phyloP scores from a whole-genome alignment of 2,329 filamentous ascomycete genomes.

The Trichophyton mentagrophytes region DNA sequence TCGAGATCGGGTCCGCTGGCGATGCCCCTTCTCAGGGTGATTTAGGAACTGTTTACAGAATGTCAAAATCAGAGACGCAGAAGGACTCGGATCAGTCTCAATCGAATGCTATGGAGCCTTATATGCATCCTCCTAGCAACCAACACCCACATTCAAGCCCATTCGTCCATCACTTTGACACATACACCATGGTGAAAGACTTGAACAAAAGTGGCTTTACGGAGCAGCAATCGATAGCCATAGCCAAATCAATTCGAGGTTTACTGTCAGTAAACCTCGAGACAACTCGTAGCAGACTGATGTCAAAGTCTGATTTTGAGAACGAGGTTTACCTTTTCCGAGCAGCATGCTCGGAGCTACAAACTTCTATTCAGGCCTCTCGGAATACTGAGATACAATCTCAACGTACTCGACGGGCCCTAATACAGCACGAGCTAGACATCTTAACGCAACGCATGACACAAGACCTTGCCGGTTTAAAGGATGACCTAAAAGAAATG shows the following conservation, averaged over 20 bases:
- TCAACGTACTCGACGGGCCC: slow-evolving; percentile 67
- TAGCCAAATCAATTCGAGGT: slow-evolving; percentile 83
- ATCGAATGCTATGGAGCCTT: not conserved
- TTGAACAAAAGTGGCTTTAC: slow-evolving; percentile 61
- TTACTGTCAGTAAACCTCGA: slow-evolving; percentile 69
- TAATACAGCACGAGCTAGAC: slow-evolving; percentile 90
- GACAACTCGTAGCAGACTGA: slow-evolving; percentile 63
- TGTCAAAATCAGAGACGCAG: not conserved
- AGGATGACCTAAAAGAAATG: slow-evolving; percentile 86
- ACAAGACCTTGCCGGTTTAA: slow-evolving; percentile 68
- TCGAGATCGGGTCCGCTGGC: not conserved
- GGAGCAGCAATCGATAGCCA: slow-evolving; percentile 59
- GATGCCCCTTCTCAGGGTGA: not conserved
- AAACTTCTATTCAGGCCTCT: slow-evolving; percentile 71
- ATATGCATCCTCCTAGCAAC: not conserved
- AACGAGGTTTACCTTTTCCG: slow-evolving; percentile 92
- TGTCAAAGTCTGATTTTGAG: slow-evolving; percentile 84
- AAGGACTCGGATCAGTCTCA: not conserved
- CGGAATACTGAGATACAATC: slow-evolving; percentile 65
- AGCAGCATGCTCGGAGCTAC: slow-evolving; percentile 83
- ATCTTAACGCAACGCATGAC: slow-evolving; percentile 73
- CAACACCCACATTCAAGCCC: slow-evolving; percentile 27
- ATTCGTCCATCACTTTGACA: slow-evolving; percentile 95
- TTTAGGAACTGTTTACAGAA: not conserved
- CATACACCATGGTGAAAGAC: slow-evolving; percentile 73